Evolutionary conservation across 129 eudicot species (phyloP).

Genomic region (Pittosporum tobira): DNA sequence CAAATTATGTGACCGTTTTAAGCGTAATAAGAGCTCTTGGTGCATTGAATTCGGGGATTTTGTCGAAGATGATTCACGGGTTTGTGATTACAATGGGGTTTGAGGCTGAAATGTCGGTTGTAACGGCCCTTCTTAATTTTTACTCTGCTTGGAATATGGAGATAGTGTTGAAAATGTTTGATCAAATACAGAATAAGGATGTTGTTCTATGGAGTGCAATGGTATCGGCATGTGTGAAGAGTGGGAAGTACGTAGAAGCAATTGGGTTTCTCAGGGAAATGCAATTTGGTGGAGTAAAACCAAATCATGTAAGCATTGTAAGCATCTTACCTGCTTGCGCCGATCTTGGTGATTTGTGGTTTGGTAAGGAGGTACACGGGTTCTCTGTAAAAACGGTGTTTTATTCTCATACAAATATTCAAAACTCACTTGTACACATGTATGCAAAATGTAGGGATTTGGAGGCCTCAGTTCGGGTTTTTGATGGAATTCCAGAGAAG

Average conservation of each 20-base stretch:
- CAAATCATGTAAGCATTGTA: constrained; percentile 23
- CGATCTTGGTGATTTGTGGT: constrained; percentile 22
- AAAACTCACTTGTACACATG: constrained; percentile 39
- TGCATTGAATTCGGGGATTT: constrained; percentile 1
- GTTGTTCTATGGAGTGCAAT: constrained; percentile 44
- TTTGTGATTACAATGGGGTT: constrained; percentile 34
- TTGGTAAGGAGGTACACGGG: constrained; percentile 45
- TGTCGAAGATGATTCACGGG: constrained; percentile 24
- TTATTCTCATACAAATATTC: constrained; percentile 19
- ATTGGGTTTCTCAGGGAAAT: constrained; percentile 31
- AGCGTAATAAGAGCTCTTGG: constrained; percentile 30
- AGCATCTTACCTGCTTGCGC: constrained; percentile 43
- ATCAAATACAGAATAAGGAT: constrained; percentile 17
- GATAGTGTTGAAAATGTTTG: constrained; percentile 25
- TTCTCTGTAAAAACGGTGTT: constrained; percentile 17
- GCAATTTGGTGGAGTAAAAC: constrained; percentile 26
- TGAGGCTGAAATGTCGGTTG: constrained; percentile 24
- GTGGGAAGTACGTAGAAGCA: constrained; percentile 29
- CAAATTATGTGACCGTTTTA: constrained; percentile 37
- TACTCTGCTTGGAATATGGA: constrained; percentile 31
- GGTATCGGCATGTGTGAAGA: constrained; percentile 30
- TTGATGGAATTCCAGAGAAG: constrained; percentile 16
- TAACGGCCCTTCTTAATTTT: constrained; percentile 38
- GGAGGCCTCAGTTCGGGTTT: constrained; percentile 17
- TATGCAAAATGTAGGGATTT: constrained; percentile 35